Evolutionary conservation across 495 filamentous ascomycete species (phyloP), one percentile per base, ranked within the genome.

Genomic region (Opeltia flavorubescens): DNA sequence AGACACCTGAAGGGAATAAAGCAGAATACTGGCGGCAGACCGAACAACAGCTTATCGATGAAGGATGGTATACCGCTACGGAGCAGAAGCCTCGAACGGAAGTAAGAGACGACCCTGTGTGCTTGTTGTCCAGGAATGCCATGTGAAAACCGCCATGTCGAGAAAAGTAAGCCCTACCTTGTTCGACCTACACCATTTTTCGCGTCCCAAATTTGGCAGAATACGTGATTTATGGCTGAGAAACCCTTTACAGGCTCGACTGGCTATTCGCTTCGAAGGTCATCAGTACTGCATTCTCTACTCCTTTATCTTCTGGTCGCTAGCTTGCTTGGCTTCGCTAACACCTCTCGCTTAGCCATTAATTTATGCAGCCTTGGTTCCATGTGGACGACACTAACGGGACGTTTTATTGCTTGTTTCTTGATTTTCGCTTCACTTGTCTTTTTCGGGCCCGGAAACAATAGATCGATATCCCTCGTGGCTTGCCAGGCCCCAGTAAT

Each of bases 41-140:
- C 4, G 88, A 95, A 62, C 52, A 56, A 42, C 59, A 61, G 13
- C 58, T 95, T 46, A 71, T 80, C 42, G 62, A 75, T 1, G 80
- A 72, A 8, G 86, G 84, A 11, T 95, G 83, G 77, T 95, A 95
- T 62, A 59, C 58, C 20, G 76, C 72, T 12, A 61, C 48, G 23
- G 76, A 78, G 57, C 57, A 57, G 50, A 50, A 50, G 50, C 26
- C 55, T 55, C 38, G 39, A 30, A 31, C 39, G 44, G 8, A n/a
- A 21, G 38, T 17, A 41, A 41, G 38, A 12, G 21, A 23, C 34
- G n/a, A n/a, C n/a, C n/a, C n/a, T n/a, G 21, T 46, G 12, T 35
- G 26, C 30, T 44, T 44, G 30, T 40, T 46, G n/a, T 47, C 44
- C 18, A 33, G 45, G 33, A n/a, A 50, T 46, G n/a, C n/a, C n/a